Evolutionary conservation across 768 basidiomycete genomes (phyloP).

Genomic region (Neoboletus brunneissimus): DNA sequence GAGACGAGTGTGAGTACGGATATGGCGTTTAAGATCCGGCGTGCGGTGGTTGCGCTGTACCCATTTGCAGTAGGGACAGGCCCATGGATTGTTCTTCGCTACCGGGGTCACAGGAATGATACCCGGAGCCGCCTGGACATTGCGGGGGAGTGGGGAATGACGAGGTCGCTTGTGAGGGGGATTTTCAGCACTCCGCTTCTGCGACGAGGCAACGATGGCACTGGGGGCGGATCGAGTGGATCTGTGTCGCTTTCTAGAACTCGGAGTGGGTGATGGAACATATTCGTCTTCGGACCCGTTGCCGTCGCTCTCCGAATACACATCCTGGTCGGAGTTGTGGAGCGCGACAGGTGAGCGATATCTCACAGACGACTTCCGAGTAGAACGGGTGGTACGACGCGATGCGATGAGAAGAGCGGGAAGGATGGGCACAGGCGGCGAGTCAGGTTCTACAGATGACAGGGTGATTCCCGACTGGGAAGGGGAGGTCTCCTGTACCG

Average conservation of each 20-base stretch:
- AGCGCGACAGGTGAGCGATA: neutral
- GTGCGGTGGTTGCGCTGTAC: conserved; percentile 47
- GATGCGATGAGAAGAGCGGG: neutral
- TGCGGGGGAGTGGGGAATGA: conserved; percentile 42
- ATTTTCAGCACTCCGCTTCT: conserved; percentile 5
- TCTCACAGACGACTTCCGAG: conserved; percentile 7
- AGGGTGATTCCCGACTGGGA: conserved; percentile 1
- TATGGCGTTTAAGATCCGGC: conserved; percentile 59
- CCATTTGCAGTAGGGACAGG: conserved; percentile 49
- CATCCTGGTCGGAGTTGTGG: conserved; percentile 28
- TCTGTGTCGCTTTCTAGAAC: conserved; percentile 35
- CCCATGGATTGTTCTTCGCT: conserved; percentile 35
- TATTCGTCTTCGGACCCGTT: conserved; percentile 46
- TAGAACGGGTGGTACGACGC: conserved; percentile 13
- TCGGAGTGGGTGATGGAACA: conserved; percentile 36
- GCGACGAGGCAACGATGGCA: neutral
- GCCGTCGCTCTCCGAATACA: conserved; percentile 37
- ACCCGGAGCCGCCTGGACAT: conserved; percentile 39
- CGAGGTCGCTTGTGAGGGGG: conserved; percentile 28
- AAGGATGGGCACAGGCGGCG: neutral
- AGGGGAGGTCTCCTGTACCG: conserved; percentile 1
- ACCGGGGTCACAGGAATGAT: conserved; percentile 12
- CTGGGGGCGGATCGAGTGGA: conserved; percentile 3
- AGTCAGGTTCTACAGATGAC: neutral
- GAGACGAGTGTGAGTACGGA: conserved; percentile 48